These are phyloP conservation scores for Heimioporus retisporus DNA, from an alignment of 1,284 basidiomycete genomes.

Conservation along the genomic window DNA sequence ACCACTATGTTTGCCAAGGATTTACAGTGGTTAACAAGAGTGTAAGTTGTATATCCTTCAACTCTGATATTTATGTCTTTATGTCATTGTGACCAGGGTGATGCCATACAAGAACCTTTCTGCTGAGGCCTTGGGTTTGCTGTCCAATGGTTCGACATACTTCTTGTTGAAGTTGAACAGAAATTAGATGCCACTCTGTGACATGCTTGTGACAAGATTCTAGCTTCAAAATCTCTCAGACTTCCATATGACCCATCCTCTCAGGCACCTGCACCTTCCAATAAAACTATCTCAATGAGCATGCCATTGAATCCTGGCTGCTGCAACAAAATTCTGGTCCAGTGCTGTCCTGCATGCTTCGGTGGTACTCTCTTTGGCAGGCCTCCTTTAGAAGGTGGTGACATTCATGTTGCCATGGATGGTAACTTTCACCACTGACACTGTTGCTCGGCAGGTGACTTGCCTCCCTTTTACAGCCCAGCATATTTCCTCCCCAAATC, in stretches of 20 bases:
- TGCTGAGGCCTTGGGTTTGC: neutral
- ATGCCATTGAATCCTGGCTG: neutral
- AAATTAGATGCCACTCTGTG: neutral
- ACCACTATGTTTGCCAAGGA: slow-evolving; percentile 3
- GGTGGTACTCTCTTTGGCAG: neutral
- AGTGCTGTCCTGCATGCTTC: slow-evolving; percentile 11
- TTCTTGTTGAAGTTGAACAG: slow-evolving; percentile 7
- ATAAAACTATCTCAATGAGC: too few relatives aligned
- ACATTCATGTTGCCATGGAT: neutral
- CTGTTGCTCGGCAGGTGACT: slow-evolving; percentile 2
- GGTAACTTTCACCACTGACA: slow-evolving; percentile 4
- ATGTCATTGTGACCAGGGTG: neutral
- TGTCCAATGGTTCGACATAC: slow-evolving; percentile 6
- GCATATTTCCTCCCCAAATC: slow-evolving; percentile 13
- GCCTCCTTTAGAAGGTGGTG: neutral
- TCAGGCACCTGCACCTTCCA: neutral
- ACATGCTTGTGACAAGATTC: neutral
- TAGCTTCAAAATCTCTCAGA: neutral
- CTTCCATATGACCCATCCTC: neutral
- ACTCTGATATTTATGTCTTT: neutral
- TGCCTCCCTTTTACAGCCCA: slow-evolving; percentile 7
- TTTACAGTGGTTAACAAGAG: neutral
- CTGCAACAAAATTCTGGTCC: slow-evolving; percentile 2
- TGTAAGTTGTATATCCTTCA: neutral
- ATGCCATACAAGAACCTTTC: slow-evolving; percentile 3